phyloP scores from a whole-genome alignment of 257 asterid genomes.

The Penstemon davidsonii region DNA sequence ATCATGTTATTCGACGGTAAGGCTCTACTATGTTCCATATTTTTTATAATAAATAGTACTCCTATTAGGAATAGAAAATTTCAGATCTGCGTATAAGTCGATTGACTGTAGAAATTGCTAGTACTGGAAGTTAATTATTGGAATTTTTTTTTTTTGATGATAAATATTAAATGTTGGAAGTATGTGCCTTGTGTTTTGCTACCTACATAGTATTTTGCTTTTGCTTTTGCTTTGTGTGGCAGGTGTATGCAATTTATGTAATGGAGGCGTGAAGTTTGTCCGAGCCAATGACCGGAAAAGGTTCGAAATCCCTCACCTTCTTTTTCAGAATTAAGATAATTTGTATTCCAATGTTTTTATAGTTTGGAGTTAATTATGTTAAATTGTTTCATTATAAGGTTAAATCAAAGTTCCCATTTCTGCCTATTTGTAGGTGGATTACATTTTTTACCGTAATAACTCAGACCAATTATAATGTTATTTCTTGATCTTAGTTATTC shows the following conservation, averaged over 20 bases:
- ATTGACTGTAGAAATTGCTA: not conserved
- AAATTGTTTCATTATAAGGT: no score
- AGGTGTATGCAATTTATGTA: constrained; percentile 92
- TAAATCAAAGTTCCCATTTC: no score
- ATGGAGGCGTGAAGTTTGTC: constrained; percentile 87
- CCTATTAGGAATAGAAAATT: no score
- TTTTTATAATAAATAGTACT: no score
- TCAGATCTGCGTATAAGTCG: not conserved
- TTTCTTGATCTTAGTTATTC: not conserved
- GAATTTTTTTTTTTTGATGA: no score
- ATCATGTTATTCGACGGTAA: constrained; percentile 93
- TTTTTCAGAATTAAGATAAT: not conserved
- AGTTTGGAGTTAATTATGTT: not conserved
- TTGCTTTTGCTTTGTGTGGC: constrained; percentile 16
- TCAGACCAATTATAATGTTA: not conserved
- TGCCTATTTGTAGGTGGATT: no score
- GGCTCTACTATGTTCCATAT: not conserved
- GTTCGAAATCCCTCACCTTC: constrained; percentile 37
- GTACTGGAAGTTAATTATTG: not conserved
- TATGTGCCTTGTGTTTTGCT: not conserved
- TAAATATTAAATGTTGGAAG: not conserved
- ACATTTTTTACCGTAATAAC: no score
- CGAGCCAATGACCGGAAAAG: constrained; percentile 68
- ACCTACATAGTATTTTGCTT: not conserved
- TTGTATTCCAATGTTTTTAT: no score